Base-by-base conservation (phyloP, 768 basidiomycete species). In the Auricularia auricula-judae region DNA sequence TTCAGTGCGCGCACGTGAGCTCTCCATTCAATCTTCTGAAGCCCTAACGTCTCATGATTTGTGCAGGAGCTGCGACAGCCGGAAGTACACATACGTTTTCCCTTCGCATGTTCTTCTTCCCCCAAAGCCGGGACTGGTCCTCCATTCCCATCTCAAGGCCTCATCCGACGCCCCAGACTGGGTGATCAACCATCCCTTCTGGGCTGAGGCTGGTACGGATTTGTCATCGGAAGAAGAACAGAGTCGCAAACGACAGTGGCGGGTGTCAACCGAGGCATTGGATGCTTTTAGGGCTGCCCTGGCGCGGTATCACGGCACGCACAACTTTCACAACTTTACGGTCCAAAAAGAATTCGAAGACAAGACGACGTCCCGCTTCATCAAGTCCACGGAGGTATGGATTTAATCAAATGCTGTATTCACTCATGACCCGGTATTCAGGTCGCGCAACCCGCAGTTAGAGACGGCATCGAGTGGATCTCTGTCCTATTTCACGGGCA, bases 291-390 rank as follows among this genome's bases (percentile, higher is more conserved):
- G 87, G 63, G 75, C 73, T 14, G 74, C 82, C 1, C 84, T 86
- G 3, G 77, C 79, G 62, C 84, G 80, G 70, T 98, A 86, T 70
- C 82, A 89, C 68, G 95, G 91, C 5, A 91, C 92, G 2, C 94
- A 97, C 75, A 98, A 98, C 74, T 99, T 96, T 74, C 94, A 97
- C 75, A 98, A 98, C 72, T 98, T 95, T 70, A 98, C 97, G 0
- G 85, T 98, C 62, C 90, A 86, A 2, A 85, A 89, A 58, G 91
- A 91, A 60, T 93, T 89, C 74, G 76, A 81, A 4, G 96, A 98
- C 72, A 81, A 84, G 21, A 91, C 89, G 65, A 88, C 88, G 69
- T 82, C 87, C 69, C 81, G 97, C n/a, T 82, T 84, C 72, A 95
- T 99, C 87, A 91, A 92, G 69, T 83, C 80, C 62, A 85, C 98